These are phyloP conservation scores for Coniochaeta prunicola DNA, from an alignment of 2,329 filamentous ascomycete genomes.

Conservation along the genomic window DNA sequence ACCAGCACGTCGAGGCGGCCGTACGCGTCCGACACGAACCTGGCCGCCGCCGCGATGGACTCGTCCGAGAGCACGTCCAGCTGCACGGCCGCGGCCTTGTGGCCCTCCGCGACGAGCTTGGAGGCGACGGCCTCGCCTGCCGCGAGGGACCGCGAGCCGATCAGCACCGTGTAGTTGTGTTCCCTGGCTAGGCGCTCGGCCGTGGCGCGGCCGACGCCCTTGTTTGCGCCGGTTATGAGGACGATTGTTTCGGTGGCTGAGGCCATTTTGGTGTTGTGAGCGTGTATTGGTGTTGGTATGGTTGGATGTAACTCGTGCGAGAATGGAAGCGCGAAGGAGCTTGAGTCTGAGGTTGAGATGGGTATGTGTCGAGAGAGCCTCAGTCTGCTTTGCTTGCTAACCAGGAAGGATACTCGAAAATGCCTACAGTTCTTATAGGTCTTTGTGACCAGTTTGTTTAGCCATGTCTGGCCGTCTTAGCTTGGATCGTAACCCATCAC, in stretches of 20 bases:
- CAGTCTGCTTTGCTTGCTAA: too few species aligned
- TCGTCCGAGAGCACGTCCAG: conserved; percentile 19
- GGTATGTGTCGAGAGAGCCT: too few species aligned
- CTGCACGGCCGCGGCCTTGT: conserved; percentile 11
- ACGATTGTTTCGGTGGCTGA: not conserved
- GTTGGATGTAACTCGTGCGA: too few species aligned
- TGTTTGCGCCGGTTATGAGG: conserved; percentile 4
- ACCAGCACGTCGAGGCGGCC: conserved; percentile 26
- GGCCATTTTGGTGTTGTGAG: not conserved
- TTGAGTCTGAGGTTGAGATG: too few species aligned
- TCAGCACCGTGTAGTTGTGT: conserved; percentile 23
- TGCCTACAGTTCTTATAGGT: not conserved
- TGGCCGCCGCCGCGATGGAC: conserved; percentile 19
- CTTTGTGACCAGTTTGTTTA: not conserved
- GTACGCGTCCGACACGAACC: conserved; percentile 11
- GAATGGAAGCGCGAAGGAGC: too few species aligned
- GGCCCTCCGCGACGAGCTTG: conserved; percentile 15
- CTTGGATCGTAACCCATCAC: not conserved
- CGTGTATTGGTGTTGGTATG: not conserved
- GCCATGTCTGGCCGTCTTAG: not conserved
- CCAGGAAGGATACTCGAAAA: not conserved
- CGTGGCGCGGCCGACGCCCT: conserved; percentile 3
- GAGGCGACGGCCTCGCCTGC: conserved; percentile 16
- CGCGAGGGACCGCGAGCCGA: conserved; percentile 22
- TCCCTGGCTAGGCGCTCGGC: conserved; percentile 8